phyloP scores from a whole-genome alignment of 805 yeast genomes.

The Lipomyces mesembrius region DNA sequence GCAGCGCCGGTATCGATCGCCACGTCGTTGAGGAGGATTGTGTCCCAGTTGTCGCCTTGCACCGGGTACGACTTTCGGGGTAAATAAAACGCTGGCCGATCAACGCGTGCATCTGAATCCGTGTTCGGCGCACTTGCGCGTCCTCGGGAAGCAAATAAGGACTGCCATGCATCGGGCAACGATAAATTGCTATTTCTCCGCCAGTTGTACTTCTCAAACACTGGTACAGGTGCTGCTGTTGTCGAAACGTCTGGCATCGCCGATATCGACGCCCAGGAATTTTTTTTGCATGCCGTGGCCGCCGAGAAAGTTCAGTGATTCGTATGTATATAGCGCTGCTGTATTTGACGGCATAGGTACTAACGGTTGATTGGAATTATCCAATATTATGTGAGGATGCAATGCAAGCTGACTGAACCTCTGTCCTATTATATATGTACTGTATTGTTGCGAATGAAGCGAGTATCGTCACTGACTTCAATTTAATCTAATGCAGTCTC shows the following conservation, averaged over 20 bases:
- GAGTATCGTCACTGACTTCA: neutral
- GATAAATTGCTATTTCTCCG: neutral
- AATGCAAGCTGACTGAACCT: neutral
- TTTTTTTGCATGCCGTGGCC: neutral
- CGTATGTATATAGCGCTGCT: neutral
- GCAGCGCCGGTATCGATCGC: conserved; percentile 15
- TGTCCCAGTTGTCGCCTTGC: conserved; percentile 11
- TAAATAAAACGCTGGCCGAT: neutral
- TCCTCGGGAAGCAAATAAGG: neutral
- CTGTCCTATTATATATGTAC: neutral
- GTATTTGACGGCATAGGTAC: neutral
- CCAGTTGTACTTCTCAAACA: neutral
- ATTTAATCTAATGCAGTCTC: too few relatives aligned
- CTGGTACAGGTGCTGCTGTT: neutral
- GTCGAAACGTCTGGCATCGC: neutral
- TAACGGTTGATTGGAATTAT: neutral
- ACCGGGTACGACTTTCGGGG: neutral
- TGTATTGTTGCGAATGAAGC: too few relatives aligned
- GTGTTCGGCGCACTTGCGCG: neutral
- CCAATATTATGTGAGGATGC: neutral
- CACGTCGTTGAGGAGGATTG: conserved; percentile 12
- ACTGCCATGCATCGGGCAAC: neutral
- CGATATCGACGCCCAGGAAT: neutral
- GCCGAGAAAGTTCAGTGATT: neutral
- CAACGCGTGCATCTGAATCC: neutral